Evolutionary conservation across 139 green algal species (phyloP), one percentile per base, ranked within the genome.

Genomic region (Medakamo hakoo): DNA sequence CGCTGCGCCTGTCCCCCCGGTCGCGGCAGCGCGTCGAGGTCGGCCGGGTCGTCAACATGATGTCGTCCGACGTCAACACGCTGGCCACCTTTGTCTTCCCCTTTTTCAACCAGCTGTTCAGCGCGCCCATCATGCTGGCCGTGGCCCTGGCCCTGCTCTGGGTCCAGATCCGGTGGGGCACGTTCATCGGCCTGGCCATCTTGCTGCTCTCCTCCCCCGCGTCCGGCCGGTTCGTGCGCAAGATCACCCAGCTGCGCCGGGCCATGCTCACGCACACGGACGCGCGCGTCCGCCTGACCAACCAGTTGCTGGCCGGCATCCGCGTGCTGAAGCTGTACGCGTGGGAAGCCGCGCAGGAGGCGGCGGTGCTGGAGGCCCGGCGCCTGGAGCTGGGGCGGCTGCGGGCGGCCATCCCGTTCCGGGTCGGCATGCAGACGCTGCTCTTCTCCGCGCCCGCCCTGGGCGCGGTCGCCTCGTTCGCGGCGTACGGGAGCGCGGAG

Each of bases 321-420:
- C 70, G 76, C 58, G 79, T 88, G 63, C 85, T 93, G 70, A 94
- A 94, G 71, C 84, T 93, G 57, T 92, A 92, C 59, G 84, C 84
- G 4, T 93, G 86, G 86, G 86, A 94, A 65, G 57, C 71, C 31
- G 68, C 63, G 9, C 58, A 57, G 2, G 73, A 73, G 57, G 68
- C 71, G 2, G 62, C 52, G 21, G 59, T 78, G 40, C 62, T 78
- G 67, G 76, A 79, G 25, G 76, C 73, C 4, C 74, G 84, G 28
- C 40, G 26, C 18, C 55, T 79, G 27, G 86, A 93, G 75, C 79
- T 84, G 23, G 30, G 61, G 26, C 77, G 80, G 29, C 68, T 93
- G 52, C 55, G 70, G 27, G 74, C 76, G 65, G 69, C 71, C 64
- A 72, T 79, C 52, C 68, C 73, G 4, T 68, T 59, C 58, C 77